These are phyloP conservation scores for Xylaria sp. DNA, from an alignment of 2,329 filamentous ascomycete genomes.

Conservation along the genomic window DNA sequence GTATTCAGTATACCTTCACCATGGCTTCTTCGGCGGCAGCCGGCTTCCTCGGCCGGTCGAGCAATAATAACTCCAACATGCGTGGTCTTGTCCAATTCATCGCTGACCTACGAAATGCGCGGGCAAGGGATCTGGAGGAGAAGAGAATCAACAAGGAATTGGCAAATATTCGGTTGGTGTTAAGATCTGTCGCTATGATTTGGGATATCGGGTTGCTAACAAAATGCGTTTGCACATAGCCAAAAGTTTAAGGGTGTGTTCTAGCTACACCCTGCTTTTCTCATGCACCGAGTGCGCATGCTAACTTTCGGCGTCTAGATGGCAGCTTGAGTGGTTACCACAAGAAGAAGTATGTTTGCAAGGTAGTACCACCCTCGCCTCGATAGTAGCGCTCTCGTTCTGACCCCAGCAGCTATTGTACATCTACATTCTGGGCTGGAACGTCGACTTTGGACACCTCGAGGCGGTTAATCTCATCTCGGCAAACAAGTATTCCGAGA, in stretches of 20 bases:
- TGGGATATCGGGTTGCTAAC: constrained; percentile 15
- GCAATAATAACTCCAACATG: constrained; percentile 70
- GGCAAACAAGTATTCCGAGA: constrained; percentile 96
- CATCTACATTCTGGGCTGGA: constrained; percentile 98
- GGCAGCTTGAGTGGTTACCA: constrained; percentile 94
- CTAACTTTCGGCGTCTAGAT: constrained; percentile 55
- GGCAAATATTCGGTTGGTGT: constrained; percentile 83
- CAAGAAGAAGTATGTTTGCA: constrained; percentile 99
- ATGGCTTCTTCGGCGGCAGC: constrained; percentile 62
- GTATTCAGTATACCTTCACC: constrained; percentile 31
- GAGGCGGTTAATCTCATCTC: constrained; percentile 98
- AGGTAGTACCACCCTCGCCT: constrained; percentile 58
- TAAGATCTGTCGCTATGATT: background rate
- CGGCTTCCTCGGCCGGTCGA: constrained; percentile 71
- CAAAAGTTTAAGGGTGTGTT: constrained; percentile 88
- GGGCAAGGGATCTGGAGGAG: constrained; percentile 94
- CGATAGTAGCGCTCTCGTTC: constrained; percentile 9
- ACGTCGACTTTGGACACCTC: constrained; percentile 97
- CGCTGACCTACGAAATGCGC: constrained; percentile 91
- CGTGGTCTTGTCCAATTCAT: constrained; percentile 96
- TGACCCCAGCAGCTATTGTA: constrained; percentile 74
- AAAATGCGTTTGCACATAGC: constrained; percentile 46
- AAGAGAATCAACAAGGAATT: constrained; percentile 99
- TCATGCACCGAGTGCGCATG: constrained; percentile 3
- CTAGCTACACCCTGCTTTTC: background rate